phyloP scores from a whole-genome alignment of 805 yeast genomes.

The Starmerella asiatica region DNA sequence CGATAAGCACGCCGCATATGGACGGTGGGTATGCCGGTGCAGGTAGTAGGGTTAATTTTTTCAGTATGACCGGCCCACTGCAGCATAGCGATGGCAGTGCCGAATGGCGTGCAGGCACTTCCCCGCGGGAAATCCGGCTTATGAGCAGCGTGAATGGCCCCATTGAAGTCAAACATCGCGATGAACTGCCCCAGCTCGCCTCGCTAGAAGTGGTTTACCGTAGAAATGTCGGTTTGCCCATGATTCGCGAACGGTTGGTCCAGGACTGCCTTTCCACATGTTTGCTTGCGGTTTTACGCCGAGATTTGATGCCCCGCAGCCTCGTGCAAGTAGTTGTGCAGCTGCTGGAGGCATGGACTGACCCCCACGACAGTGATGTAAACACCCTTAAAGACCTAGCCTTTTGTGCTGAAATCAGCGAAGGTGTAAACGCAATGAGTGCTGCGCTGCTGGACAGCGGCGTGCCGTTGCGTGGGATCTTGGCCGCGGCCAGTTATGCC shows the following conservation, averaged over 20 bases:
- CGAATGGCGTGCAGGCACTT: conserved; percentile 34
- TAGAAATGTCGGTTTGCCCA: conserved; percentile 63
- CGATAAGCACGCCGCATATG: background rate
- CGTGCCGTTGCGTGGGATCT: conserved; percentile 50
- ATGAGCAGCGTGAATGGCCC: conserved; percentile 83
- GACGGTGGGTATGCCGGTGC: background rate
- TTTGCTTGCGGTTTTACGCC: conserved; percentile 44
- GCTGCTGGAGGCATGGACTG: conserved; percentile 39
- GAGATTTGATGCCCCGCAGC: conserved; percentile 65
- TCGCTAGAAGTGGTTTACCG: conserved; percentile 65
- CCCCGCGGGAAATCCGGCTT: conserved; percentile 6
- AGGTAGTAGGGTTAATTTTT: background rate
- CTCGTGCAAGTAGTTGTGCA: conserved; percentile 58
- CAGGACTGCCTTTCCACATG: conserved; percentile 59
- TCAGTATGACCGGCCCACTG: conserved; percentile 25
- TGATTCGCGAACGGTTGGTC: conserved; percentile 57
- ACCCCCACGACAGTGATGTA: background rate
- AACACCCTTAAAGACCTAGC: conserved; percentile 26
- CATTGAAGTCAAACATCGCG: conserved; percentile 66
- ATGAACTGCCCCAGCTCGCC: conserved; percentile 68
- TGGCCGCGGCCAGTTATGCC: conserved; percentile 43
- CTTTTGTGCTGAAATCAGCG: conserved; percentile 41
- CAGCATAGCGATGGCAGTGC: conserved; percentile 74
- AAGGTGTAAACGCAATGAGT: conserved; percentile 58
- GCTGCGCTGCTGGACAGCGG: conserved; percentile 74